A percentile compares a stretch with the other conserved stretches of the same genome.
phyloP scores from a whole-genome alignment of 73 alveolate species.

The Paramecium caudatum region DNA sequence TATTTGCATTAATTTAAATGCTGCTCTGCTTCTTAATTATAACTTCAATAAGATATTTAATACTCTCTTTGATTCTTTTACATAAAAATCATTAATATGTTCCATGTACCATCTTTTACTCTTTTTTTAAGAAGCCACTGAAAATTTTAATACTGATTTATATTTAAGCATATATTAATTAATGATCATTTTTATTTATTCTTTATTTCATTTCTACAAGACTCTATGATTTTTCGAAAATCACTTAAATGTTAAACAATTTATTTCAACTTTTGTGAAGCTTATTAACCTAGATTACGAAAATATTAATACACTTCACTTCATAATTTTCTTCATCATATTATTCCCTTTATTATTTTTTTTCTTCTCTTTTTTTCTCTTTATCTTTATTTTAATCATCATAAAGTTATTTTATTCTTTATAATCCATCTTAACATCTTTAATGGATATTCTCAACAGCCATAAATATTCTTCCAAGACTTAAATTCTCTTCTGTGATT shows the following conservation, averaged over 20 bases:
- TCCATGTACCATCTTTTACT: constrained; percentile 35
- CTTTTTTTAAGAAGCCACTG: not conserved
- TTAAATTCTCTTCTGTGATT: constrained; percentile 50
- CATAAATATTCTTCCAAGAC: constrained; percentile 75
- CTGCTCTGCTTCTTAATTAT: constrained; percentile 87
- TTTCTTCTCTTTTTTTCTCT: constrained; percentile 59
- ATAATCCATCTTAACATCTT: constrained; percentile 65
- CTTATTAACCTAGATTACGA: not conserved
- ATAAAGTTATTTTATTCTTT: constrained; percentile 68
- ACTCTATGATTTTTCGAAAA: constrained; percentile 68
- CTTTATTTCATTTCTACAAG: constrained; percentile 61
- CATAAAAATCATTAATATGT: constrained; percentile 66
- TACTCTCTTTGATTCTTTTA: constrained; percentile 73
- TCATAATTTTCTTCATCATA: constrained; percentile 62
- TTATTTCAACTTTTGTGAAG: constrained; percentile 52
- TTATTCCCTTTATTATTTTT: not conserved
- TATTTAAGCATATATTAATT: not conserved
- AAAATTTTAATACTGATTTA: not conserved
- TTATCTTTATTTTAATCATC: constrained; percentile 70
- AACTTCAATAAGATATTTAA: constrained; percentile 59
- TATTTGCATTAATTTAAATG: constrained; percentile 86
- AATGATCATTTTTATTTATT: constrained; percentile 14
- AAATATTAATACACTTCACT: not conserved
- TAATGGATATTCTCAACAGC: constrained; percentile 71
- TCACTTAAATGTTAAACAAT: constrained; percentile 62